These are phyloP conservation scores for Solanum bulbocastanum DNA, from an alignment of 257 asterid genomes.

Conservation along the genomic window DNA sequence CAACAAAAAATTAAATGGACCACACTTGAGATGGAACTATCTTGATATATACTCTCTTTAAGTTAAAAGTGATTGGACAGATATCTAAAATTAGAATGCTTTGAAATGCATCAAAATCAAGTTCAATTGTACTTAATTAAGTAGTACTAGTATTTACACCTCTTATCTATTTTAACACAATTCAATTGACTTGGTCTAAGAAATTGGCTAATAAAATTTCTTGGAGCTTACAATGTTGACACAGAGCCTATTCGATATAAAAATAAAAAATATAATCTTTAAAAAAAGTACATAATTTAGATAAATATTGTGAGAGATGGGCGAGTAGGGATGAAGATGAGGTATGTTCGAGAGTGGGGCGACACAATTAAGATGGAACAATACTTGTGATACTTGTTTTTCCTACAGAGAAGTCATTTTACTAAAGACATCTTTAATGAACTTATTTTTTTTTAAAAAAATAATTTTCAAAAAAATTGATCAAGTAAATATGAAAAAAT, in stretches of 20 bases:
- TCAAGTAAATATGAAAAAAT: not conserved
- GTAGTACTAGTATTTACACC: not conserved
- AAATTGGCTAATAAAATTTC: not conserved
- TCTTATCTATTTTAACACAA: not conserved
- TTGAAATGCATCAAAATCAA: not conserved
- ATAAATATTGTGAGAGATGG: not conserved
- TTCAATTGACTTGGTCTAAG: not conserved
- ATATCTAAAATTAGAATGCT: not conserved
- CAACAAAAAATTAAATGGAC: not conserved
- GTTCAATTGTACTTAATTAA: not conserved
- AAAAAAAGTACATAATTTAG: not conserved
- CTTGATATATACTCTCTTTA: not conserved
- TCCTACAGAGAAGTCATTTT: not conserved
- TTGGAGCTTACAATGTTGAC: too few species aligned
- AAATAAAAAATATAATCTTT: not conserved
- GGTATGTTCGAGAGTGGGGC: not conserved
- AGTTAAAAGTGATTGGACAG: not conserved
- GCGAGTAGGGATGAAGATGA: not conserved
- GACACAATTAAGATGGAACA: not conserved
- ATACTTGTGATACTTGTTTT: not conserved
- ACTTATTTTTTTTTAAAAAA: not conserved
- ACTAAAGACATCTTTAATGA: not conserved
- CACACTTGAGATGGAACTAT: not conserved
- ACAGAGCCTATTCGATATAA: not conserved
- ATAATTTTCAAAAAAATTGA: too few species aligned